Base-by-base conservation (phyloP, 2,329 filamentous ascomycete genomes). In the Hypoxylon sp. region DNA sequence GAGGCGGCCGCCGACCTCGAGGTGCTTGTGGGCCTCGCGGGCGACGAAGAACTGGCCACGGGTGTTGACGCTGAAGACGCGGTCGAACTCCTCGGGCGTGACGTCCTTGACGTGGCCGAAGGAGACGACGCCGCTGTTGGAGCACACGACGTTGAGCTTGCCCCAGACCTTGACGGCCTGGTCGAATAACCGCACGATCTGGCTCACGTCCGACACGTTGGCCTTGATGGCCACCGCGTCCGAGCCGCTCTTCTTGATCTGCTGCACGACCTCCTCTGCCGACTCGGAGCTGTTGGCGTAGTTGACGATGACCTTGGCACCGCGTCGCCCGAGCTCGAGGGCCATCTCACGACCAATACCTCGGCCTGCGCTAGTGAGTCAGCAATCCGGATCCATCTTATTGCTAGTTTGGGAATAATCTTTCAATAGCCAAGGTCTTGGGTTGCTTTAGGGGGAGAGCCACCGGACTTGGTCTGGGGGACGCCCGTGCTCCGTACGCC, bases 11-110 rank as follows among this genome's bases (percentile, higher is more conserved):
- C 90, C 88, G 39, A 88, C 81, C 81, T 90, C 87, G 61, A 93
- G 85, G 78, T 91, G 82, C 80, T 90, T 90, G 84, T 91, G 91
- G 48, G 90, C 90, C 68, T 90, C 87, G 75, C 90, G 88, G 35
- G 90, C 90, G 52, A 92, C 89, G 80, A 92, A 92, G 83, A 92
- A 92, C 80, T 92, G 90, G 42, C 89, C 90, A 8, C 89, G 83
- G 5, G 90, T 86, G 81, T 92, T 92, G 78, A 92, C 81, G 81
- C 83, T 84, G 83, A 92, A 91, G 71, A 92, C 89, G 68, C 90
- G 88, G 78, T 92, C 90, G 77, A 88, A 92, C 80, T 91, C 90
- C 82, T 92, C 90, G 78, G 90, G 87, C 3, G 88, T 86, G 51
- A 92, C 89, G 73, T 91, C 88, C 81, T 90, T 87, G 66, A 90